A percentile compares a stretch with the other conserved stretches of the same genome.
Conservation (phyloP, 495 filamentous ascomycete genomes). For the Clohesyomyces aquaticus region DNA sequence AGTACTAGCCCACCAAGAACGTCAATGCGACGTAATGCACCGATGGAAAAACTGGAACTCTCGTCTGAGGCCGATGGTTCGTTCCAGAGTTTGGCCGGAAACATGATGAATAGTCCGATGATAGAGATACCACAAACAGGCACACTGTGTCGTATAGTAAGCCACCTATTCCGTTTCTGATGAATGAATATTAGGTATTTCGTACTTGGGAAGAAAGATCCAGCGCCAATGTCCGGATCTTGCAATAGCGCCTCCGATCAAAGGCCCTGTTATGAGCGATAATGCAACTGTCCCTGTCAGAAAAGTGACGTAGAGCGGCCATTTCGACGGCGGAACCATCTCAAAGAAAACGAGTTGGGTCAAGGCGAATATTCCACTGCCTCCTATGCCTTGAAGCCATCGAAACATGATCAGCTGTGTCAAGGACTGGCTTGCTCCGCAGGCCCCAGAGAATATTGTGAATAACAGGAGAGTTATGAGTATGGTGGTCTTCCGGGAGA, state of each 20-base stretch:
- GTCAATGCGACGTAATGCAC: constrained; percentile 14
- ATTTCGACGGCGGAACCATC: constrained; percentile 48
- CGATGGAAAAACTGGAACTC: neutral
- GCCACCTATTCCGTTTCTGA: neutral
- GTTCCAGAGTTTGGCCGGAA: neutral
- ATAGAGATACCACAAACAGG: neutral
- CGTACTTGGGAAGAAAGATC: constrained; percentile 30
- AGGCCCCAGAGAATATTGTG: constrained; percentile 1
- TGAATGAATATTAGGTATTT: neutral
- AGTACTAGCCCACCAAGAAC: constrained; percentile 16
- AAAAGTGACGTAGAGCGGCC: constrained; percentile 46
- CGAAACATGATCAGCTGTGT: constrained; percentile 4
- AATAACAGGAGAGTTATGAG: neutral
- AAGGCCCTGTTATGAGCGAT: constrained; percentile 52
- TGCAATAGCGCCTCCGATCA: constrained; percentile 51
- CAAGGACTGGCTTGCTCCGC: neutral
- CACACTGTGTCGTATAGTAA: neutral
- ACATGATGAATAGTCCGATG: neutral
- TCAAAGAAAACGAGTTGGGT: constrained; percentile 37
- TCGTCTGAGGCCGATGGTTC: neutral
- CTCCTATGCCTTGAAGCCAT: constrained; percentile 11
- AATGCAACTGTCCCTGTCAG: constrained; percentile 44
- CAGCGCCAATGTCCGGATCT: constrained; percentile 50
- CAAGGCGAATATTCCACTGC: constrained; percentile 1
- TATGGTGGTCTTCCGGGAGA: neutral